phyloP scores from a whole-genome alignment of 495 filamentous ascomycete species.

The Lasiosphaeria ovina region DNA sequence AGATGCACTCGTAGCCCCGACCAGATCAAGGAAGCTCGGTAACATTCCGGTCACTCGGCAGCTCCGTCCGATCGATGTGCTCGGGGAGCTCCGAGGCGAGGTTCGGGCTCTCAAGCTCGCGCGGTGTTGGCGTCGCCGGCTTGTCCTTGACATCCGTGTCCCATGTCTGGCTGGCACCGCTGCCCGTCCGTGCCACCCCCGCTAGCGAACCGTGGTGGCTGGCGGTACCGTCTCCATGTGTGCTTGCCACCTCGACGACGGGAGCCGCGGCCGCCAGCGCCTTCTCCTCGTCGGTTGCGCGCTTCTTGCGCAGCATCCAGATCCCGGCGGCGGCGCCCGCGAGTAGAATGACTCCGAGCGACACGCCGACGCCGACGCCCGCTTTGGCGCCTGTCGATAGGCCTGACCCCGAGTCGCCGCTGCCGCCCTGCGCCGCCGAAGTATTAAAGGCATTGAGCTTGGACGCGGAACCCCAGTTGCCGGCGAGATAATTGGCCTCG shows the following conservation, averaged over 20 bases:
- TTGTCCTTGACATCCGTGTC: slow-evolving; percentile 8
- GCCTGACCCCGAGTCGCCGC: neutral
- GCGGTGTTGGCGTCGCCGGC: slow-evolving; percentile 9
- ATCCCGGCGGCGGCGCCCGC: slow-evolving; percentile 10
- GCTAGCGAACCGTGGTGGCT: neutral
- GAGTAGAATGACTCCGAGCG: slow-evolving; percentile 13
- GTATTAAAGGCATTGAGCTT: neutral
- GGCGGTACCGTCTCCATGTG: neutral
- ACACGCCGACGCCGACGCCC: slow-evolving; percentile 16
- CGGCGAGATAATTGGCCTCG: slow-evolving; percentile 18
- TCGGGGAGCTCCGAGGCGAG: slow-evolving; percentile 9
- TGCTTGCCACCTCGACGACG: neutral
- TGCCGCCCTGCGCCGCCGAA: neutral
- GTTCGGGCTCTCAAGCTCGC: slow-evolving; percentile 14
- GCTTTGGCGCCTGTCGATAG: slow-evolving; percentile 19
- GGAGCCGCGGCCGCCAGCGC: neutral
- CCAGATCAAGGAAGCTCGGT: slow-evolving; percentile 10
- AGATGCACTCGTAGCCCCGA: neutral
- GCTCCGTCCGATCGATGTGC: slow-evolving; percentile 5
- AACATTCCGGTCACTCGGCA: slow-evolving; percentile 8
- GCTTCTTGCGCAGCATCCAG: slow-evolving; percentile 12
- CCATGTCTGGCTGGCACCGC: slow-evolving; percentile 9
- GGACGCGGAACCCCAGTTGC: slow-evolving; percentile 3
- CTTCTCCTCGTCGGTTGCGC: neutral
- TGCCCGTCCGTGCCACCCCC: slow-evolving; percentile 2